Evolutionary conservation across 352 stramenopile genomes (phyloP), one percentile per base, ranked within the genome.

Genomic region (Thalassiosira oceanica): DNA sequence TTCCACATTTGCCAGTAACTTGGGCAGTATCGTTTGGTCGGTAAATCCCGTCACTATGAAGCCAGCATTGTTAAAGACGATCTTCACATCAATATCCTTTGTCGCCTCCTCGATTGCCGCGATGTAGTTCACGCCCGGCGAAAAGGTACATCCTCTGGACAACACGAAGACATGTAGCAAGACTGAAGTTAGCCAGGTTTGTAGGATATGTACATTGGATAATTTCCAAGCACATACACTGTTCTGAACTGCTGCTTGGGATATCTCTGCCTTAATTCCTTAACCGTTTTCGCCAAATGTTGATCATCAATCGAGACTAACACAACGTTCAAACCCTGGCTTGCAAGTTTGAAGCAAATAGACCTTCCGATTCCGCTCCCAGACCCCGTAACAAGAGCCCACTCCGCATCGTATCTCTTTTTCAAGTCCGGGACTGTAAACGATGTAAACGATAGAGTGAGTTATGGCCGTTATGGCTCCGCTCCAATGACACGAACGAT

Each of bases 11-110:
- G 78, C 83, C 27, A 95, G 63, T 16, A 95, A 68, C 60, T 93
- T 93, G 36, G 72, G 78, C 18, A 94, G 51, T 0, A 85, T 77
- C 16, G 85, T 78, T 53, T 88, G 86, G 68, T 96, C 92, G 43
- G 95, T 93, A 60, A 97, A 96, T 20, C 93, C 93, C 0, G 92
- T 96, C 1, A 96, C 90, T 39, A 97, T 93, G 67, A 94, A 93
- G 16, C 93, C 93, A 33, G 93, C 92, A 77, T 97, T 97, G 73
- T 94, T 95, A 66, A 97, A 95, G 7, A 97, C 62, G 35, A 84
- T 80, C 36, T 89, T 83, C 15, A 96, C 74, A 33, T 89, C 73
- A 31, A 94, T 90, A 61, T 94, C 92, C 28, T 91, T 87, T 15
- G 90, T 96, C 7, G 69, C 88, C 31, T 89, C 69, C 3, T 65